Base-by-base conservation (phyloP, 805 yeast species). In the Saturnispora besseyi region DNA sequence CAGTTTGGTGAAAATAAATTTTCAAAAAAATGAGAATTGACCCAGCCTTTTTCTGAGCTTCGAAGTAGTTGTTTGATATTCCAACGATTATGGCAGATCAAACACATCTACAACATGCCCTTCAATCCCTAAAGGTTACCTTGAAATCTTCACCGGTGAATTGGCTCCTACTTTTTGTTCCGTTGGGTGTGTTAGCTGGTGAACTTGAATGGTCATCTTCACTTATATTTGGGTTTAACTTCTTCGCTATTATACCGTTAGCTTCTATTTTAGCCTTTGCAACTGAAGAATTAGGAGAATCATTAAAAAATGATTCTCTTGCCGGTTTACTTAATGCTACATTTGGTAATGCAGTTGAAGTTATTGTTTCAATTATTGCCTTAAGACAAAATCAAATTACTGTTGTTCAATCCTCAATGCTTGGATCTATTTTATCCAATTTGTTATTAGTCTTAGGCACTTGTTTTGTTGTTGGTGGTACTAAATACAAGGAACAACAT, bases 301-400 rank as follows among this genome's bases (percentile, higher is more conserved):
- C 84, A 55, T 88, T 88, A 32, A 61, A 63, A 45, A 97, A 98
- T 53, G 86, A 88, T 61, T 90, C 97, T 9, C 57, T 91, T 24
- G 98, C 99, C 12, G 98, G 98, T 0, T 74, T 93, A 55, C 74
- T 93, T 60, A 93, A 93, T 68, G 99, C 99, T 2, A 90, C 98
- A 9, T 87, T 93, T 64, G 99, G 99, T 52, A 93, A 93, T 65
- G 98, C 98, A 2, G 96, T 93, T 22, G 99, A 93, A 70, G 79
- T 93, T 53, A 93, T 93, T 65, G 98, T 93, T 33, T 86, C 96
- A 1, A 73, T 93, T 28, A 88, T 93, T 57, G 99, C 99, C 1
- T 73, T 93, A 59, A 74, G 70, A 57, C 84, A 86, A 41, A 86
- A 87, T 57, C 97, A 93, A 68, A 81, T 93, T 46, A 77, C 96